phyloP scores from a whole-genome alignment of 768 basidiomycete genomes.

The Hygrophorus russula region DNA sequence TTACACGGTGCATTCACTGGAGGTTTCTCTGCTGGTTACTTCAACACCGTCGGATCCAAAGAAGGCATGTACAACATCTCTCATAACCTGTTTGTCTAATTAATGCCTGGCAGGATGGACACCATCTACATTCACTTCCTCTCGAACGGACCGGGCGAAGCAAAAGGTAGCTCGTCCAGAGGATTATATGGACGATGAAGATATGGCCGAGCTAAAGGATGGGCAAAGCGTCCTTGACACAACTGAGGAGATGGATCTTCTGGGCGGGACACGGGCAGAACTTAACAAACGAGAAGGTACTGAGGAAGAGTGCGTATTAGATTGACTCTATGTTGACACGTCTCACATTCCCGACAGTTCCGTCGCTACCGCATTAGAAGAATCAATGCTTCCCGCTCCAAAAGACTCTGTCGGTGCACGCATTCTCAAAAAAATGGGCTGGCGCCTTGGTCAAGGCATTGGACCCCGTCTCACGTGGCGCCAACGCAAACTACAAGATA shows the following conservation, averaged over 20 bases:
- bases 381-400: constrained; percentile 60
- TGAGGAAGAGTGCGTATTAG: constrained; percentile 44
- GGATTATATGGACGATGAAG: constrained; percentile 99
- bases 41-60: constrained; percentile 91
- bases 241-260: constrained; percentile 65
- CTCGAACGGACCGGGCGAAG: constrained; percentile 65
- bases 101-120: constrained; percentile 70
- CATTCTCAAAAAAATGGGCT: constrained; percentile 92
- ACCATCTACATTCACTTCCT: constrained; percentile 88
- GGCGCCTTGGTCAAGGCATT: constrained; percentile 87
- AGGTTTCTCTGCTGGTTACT: constrained; percentile 96
- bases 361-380: constrained; percentile 48
- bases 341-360: constrained; percentile 30
- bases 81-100: background rate
- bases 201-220: constrained; percentile 73
- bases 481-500: constrained; percentile 63
- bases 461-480: constrained; percentile 79
- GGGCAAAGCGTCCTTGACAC: constrained; percentile 66
- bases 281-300: constrained; percentile 18
- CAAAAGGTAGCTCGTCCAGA: constrained; percentile 56
- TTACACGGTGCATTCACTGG: constrained; percentile 99
- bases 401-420: constrained; percentile 75
- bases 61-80: constrained; percentile 48
- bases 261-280: constrained; percentile 45
- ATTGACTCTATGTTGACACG: background rate